Percentiles rank a stretch among this genome's conserved stretches.
These are phyloP conservation scores for Coriaria nepalensis DNA, from an alignment of 306 rosid species.

Conservation along the genomic window DNA sequence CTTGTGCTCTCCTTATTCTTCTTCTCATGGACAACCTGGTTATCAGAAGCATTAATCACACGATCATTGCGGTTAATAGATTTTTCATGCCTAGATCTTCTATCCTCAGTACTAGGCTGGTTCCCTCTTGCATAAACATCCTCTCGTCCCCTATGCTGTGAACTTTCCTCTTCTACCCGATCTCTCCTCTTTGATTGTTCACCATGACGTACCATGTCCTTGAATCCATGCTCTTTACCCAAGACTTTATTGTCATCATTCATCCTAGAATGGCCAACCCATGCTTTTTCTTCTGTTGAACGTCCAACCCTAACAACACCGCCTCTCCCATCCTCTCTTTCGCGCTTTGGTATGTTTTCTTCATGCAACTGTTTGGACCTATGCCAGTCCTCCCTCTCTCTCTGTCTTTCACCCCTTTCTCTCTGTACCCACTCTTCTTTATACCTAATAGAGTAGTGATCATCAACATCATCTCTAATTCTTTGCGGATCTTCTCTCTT, in stretches of 20 bases:
- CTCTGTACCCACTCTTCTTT: conserved; percentile 71
- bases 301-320: conserved; percentile 53
- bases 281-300: conserved; percentile 61
- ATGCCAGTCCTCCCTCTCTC: conserved; percentile 90
- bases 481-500: conserved; percentile 71
- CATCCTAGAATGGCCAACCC: conserved; percentile 56
- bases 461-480: conserved; percentile 57
- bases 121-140: conserved; percentile 51
- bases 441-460: conserved; percentile 57
- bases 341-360: conserved; percentile 62
- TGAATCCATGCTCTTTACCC: conserved; percentile 62
- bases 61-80: conserved; percentile 66
- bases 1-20: conserved; percentile 55
- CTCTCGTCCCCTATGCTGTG: conserved; percentile 60
- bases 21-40: conserved; percentile 50
- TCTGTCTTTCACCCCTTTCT: conserved; percentile 73
- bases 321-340: conserved; percentile 72
- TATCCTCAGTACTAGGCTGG: conserved; percentile 53
- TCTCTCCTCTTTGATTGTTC: conserved; percentile 77
- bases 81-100: conserved; percentile 65
- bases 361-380: conserved; percentile 67
- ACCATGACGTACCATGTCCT: conserved; percentile 49
- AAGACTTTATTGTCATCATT: conserved; percentile 62
- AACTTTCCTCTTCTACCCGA: conserved; percentile 52
- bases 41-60: conserved; percentile 48